Evolutionary conservation across 108 stramenopile species (phyloP).

Genomic region (Cyclostephanos invisitatus): DNA sequence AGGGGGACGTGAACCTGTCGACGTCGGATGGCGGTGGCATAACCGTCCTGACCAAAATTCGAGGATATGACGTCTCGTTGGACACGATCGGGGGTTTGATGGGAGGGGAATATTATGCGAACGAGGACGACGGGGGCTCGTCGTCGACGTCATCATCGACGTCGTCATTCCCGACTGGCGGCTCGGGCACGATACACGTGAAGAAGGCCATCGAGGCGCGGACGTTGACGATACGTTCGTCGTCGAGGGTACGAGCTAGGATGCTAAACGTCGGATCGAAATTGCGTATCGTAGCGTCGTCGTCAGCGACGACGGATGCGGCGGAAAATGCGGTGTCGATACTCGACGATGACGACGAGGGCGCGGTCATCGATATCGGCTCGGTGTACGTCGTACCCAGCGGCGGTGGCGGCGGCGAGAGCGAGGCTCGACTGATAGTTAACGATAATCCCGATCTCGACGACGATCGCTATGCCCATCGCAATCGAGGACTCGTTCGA

Average conservation of each 20-base stretch:
- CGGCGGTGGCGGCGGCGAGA: slow-evolving; percentile 23
- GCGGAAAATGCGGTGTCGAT: background rate
- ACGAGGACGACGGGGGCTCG: background rate
- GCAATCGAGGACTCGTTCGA: slow-evolving; percentile 50
- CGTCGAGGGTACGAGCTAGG: slow-evolving; percentile 66
- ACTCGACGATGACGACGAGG: slow-evolving; percentile 75
- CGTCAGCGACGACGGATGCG: background rate
- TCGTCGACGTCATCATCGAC: background rate
- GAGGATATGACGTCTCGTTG: background rate
- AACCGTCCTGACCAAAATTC: background rate
- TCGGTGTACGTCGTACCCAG: slow-evolving; percentile 67
- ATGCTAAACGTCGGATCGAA: slow-evolving; percentile 66
- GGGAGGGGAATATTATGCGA: background rate
- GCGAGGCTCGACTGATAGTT: slow-evolving; percentile 23
- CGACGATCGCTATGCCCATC: slow-evolving; percentile 2
- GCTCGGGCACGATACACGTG: slow-evolving; percentile 46
- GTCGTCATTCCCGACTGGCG: background rate
- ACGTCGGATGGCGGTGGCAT: background rate
- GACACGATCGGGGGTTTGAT: background rate
- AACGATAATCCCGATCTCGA: background rate
- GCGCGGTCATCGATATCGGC: slow-evolving; percentile 74
- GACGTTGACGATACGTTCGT: slow-evolving; percentile 40
- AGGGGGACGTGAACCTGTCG: background rate
- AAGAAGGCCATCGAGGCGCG: slow-evolving; percentile 70
- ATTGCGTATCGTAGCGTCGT: slow-evolving; percentile 36